Conservation (phyloP, 176 grass and related monocot species). For the Cymbopogon citratus region DNA sequence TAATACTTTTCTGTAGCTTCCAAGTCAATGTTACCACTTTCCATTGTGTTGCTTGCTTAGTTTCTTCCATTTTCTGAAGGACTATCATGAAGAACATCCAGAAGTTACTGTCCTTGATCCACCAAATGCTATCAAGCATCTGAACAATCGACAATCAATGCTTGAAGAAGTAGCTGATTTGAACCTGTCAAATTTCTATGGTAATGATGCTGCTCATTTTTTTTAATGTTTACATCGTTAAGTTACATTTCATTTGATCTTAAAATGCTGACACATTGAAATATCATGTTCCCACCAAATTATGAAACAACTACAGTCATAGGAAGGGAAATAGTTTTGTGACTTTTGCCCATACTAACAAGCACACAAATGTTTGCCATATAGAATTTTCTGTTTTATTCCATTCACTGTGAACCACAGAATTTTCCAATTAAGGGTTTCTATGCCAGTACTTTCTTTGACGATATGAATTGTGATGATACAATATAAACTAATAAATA, state of each 20-base stretch:
- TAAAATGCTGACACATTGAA: background rate
- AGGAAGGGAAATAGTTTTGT: background rate
- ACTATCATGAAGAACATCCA: slow-evolving; percentile 73
- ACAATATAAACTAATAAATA: background rate
- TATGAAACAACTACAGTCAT: background rate
- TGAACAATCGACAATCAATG: slow-evolving; percentile 90
- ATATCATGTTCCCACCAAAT: slow-evolving; percentile 1
- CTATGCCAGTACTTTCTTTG: background rate
- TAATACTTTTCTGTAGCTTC: background rate
- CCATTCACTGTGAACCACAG: background rate
- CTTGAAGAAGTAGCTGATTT: slow-evolving; percentile 82
- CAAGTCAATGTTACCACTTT: background rate
- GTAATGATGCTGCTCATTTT: slow-evolving; percentile 18
- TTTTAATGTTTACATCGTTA: background rate
- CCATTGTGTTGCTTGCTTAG: background rate
- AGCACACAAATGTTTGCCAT: background rate
- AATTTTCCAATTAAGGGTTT: slow-evolving; percentile 17
- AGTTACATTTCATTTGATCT: slow-evolving; percentile 4
- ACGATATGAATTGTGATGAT: background rate
- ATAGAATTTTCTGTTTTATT: background rate
- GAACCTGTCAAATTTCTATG: slow-evolving; percentile 77
- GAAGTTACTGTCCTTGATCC: slow-evolving; percentile 90
- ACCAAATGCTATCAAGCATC: slow-evolving; percentile 71
- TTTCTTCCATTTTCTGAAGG: slow-evolving; percentile 43
- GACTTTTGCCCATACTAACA: background rate